phyloP scores from a whole-genome alignment of 129 eudicot genomes.

The Lactuca saligna region DNA sequence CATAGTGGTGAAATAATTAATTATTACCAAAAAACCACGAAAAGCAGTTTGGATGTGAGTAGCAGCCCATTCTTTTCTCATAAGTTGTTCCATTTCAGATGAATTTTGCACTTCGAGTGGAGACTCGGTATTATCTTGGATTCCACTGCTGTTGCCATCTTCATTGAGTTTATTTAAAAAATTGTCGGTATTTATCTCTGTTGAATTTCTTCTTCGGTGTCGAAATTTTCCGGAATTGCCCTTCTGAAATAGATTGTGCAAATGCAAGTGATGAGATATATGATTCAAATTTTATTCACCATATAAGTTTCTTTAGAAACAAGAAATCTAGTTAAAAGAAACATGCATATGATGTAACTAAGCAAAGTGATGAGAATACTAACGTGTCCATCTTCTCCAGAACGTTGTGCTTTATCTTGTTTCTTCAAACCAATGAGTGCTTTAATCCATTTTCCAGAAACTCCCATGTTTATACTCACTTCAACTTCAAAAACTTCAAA shows the following conservation, averaged over 20 bases:
- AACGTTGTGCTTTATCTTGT: conserved; percentile 60
- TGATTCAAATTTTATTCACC: background rate
- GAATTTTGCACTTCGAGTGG: conserved; percentile 48
- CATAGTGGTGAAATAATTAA: background rate
- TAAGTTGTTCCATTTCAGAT: conserved; percentile 43
- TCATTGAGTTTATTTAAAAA: conserved; percentile 48
- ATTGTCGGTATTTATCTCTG: conserved; percentile 46
- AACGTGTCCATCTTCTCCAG: conserved; percentile 66
- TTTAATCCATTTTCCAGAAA: conserved; percentile 78
- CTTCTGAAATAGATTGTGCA: conserved; percentile 44
- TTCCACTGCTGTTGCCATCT: conserved; percentile 39
- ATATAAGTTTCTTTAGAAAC: background rate
- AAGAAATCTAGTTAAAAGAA: background rate
- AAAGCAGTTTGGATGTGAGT: conserved; percentile 83
- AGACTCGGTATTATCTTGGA: conserved; percentile 51
- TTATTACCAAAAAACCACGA: conserved; percentile 84
- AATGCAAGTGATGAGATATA: conserved; percentile 15
- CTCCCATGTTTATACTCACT: conserved; percentile 58
- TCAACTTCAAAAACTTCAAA: conserved; percentile 28
- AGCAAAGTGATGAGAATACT: conserved; percentile 28
- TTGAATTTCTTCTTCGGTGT: conserved; percentile 65
- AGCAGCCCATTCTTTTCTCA: conserved; percentile 81
- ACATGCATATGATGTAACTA: conserved; percentile 10
- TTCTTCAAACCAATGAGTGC: conserved; percentile 82
- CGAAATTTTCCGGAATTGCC: conserved; percentile 43